Conservation (phyloP, 495 filamentous ascomycete genomes). For the Hypomontagnella monticulosa region DNA sequence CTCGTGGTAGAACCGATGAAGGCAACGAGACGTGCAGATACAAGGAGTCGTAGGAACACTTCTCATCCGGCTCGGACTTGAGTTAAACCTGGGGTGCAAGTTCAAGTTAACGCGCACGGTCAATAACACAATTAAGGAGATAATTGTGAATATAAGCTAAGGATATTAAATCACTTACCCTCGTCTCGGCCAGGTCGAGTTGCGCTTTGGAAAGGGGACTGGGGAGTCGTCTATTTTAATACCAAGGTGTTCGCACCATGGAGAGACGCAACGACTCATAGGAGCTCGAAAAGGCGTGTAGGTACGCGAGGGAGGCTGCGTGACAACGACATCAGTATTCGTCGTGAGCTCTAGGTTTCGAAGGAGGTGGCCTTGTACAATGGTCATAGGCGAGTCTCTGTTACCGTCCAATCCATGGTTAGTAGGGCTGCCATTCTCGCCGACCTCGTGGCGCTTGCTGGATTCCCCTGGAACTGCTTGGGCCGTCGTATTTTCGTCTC, state of each 20-base stretch:
- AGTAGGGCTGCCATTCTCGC: conserved; percentile 12
- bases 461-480: background rate
- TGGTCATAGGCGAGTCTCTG: conserved; percentile 39
- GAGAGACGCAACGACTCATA: conserved; percentile 28
- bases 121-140: background rate
- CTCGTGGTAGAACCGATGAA: conserved; percentile 18
- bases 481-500: background rate
- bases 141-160: background rate
- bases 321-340: conserved; percentile 9
- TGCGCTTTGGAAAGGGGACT: conserved; percentile 9
- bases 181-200: conserved; percentile 21
- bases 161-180: conserved; percentile 19
- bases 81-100: conserved; percentile 19
- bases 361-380: conserved; percentile 14
- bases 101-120: conserved; percentile 7
- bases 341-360: conserved; percentile 9
- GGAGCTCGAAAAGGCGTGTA: conserved; percentile 24
- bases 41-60: conserved; percentile 10
- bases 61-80: conserved; percentile 32
- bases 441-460: conserved; percentile 4
- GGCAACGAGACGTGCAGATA: conserved; percentile 1
- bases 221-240: conserved; percentile 24
- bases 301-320: conserved; percentile 11
- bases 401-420: conserved; percentile 44
- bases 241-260: conserved; percentile 32